Evolutionary conservation across 2,329 filamentous ascomycete genomes (phyloP).

Genomic region (Lecanicillium sp.): DNA sequence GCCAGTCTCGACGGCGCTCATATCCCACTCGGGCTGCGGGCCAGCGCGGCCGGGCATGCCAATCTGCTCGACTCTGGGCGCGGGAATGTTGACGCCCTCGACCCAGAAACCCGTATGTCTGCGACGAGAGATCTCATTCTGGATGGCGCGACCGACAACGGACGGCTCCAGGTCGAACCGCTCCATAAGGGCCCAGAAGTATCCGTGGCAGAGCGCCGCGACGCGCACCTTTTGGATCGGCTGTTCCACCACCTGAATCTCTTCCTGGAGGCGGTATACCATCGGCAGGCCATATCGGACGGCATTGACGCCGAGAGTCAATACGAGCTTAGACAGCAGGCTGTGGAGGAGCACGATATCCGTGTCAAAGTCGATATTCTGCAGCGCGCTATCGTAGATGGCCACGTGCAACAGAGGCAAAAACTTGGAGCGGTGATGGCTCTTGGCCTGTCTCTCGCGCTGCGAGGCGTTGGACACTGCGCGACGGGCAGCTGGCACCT

Average conservation of each 20-base stretch:
- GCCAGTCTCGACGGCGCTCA: conserved; percentile 51
- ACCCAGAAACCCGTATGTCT: conserved; percentile 74
- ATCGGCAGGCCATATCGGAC: conserved; percentile 74
- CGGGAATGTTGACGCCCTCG: conserved; percentile 63
- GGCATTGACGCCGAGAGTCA: conserved; percentile 75
- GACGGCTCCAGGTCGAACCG: conserved; percentile 70
- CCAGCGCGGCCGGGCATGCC: conserved; percentile 40
- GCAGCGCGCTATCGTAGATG: conserved; percentile 80
- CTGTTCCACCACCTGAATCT: conserved; percentile 59
- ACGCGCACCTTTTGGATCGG: conserved; percentile 69
- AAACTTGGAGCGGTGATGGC: conserved; percentile 58
- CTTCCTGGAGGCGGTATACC: conserved; percentile 82
- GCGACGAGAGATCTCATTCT: conserved; percentile 68
- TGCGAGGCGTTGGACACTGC: conserved; percentile 61
- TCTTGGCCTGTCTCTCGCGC: conserved; percentile 46
- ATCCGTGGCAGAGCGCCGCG: conserved; percentile 80
- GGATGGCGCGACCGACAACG: conserved; percentile 60
- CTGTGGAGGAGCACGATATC: conserved; percentile 74
- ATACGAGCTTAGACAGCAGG: conserved; percentile 65
- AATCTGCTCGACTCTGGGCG: conserved; percentile 55
- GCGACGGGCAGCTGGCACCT: conserved; percentile 43
- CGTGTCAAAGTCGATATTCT: conserved; percentile 62
- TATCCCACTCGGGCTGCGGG: conserved; percentile 37
- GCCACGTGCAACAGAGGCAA: conserved; percentile 76
- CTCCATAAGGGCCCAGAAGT: conserved; percentile 73